phyloP scores from a whole-genome alignment of 23 red algal species.

The Agarophyton chilense region DNA sequence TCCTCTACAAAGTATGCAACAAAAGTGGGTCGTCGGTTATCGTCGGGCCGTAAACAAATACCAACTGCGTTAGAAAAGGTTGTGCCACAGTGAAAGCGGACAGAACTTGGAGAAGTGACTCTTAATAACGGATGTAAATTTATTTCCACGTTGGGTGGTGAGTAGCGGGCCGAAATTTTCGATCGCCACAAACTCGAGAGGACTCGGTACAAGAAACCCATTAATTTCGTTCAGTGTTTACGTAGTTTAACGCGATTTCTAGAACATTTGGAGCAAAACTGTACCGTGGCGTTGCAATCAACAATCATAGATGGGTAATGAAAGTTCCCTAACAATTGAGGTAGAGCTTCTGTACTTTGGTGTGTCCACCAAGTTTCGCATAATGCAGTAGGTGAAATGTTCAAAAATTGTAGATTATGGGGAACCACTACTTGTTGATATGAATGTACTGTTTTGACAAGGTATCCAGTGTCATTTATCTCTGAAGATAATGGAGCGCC shows the following conservation, averaged over 20 bases:
- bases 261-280: too few relatives aligned
- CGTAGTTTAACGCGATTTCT: background rate
- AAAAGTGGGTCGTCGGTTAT: too few relatives aligned
- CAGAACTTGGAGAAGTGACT: conserved; percentile 42
- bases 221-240: background rate
- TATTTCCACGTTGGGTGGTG: too few relatives aligned
- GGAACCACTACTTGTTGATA: background rate
- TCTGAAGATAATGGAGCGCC: background rate
- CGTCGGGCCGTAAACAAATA: background rate
- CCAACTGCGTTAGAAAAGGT: conserved; percentile 2
- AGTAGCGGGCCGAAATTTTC: too few relatives aligned
- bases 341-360: too few relatives aligned
- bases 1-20: too few relatives aligned
- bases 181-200: background rate
- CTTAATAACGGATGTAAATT: background rate
- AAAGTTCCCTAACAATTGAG: too few relatives aligned
- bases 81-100: conserved; percentile 1
- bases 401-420: background rate
- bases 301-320: too few relatives aligned
- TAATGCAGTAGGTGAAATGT: background rate
- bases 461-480: background rate
- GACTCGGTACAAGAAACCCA: too few relatives aligned
- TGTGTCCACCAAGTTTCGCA: background rate
- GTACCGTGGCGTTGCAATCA: too few relatives aligned
- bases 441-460: background rate